Percentiles rank a stretch among this genome's conserved stretches.
phyloP scores from a whole-genome alignment of 2,329 filamentous ascomycete genomes.

The Orbilia ellipsospora region DNA sequence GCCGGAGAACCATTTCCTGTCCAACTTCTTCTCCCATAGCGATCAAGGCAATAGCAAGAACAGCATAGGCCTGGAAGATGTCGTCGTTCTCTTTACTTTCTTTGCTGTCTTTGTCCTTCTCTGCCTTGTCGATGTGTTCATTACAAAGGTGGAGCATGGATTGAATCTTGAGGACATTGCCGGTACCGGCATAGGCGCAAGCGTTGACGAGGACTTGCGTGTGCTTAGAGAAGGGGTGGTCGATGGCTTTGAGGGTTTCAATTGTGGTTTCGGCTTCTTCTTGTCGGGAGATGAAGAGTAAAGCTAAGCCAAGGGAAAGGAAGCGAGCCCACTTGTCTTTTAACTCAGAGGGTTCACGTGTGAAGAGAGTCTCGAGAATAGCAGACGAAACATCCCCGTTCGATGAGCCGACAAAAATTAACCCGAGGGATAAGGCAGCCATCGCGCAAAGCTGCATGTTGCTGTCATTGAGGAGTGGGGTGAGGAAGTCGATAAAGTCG shows the following conservation, averaged over 20 bases:
- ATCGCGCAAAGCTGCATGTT: slow-evolving; percentile 97
- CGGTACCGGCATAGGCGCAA: slow-evolving; percentile 97
- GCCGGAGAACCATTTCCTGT: slow-evolving; percentile 97
- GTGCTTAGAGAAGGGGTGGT: slow-evolving; percentile 97
- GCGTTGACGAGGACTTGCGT: slow-evolving; percentile 94
- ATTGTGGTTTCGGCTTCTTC: slow-evolving; percentile 99
- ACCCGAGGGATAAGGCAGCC: slow-evolving; percentile 88
- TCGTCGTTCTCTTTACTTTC: slow-evolving; percentile 76
- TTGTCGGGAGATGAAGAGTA: slow-evolving; percentile 95
- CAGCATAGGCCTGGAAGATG: slow-evolving; percentile 93
- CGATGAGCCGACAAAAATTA: slow-evolving; percentile 92
- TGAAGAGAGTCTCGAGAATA: slow-evolving; percentile 90
- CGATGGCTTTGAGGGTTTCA: slow-evolving; percentile 95
- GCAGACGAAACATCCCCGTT: slow-evolving; percentile 91
- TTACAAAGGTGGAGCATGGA: slow-evolving; percentile 98
- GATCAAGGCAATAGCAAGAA: slow-evolving; percentile 91
- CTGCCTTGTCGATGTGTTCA: slow-evolving; percentile 92
- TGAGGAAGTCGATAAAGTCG: slow-evolving; percentile 82
- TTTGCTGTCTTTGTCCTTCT: slow-evolving; percentile 75
- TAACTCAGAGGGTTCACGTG: slow-evolving; percentile 84
- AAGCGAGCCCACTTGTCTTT: slow-evolving; percentile 99
- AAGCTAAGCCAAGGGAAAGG: slow-evolving; percentile 89
- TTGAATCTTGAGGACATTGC: slow-evolving; percentile 95
- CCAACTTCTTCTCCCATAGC: slow-evolving; percentile 98
- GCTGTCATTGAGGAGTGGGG: slow-evolving; percentile 88